Evolutionary conservation across 2,329 filamentous ascomycete genomes (phyloP), one percentile per base, ranked within the genome.

Genomic region (Calonectria henricotiae): DNA sequence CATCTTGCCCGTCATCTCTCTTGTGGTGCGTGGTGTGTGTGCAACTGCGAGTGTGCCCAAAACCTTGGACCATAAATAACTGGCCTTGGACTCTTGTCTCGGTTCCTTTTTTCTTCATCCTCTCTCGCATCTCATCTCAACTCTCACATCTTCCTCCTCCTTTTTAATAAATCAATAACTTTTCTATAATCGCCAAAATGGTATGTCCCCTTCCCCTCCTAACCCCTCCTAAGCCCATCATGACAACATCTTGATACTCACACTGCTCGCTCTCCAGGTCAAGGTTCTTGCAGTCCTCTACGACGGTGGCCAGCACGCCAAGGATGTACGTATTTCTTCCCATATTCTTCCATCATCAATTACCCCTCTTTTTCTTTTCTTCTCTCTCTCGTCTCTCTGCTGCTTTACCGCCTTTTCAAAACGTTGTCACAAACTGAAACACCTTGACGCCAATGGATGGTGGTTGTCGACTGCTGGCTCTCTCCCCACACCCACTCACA

Each of bases 231-330:
- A 32, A 25, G 66, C 51, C 32, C 37, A 54, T 47, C 65, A 55
- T 32, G 11, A 44, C 41, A 39, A 68, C 47, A 58, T 68, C 71
- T 67, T 65, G 68, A 71, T 67, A 65, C 74, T 77, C 71, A 78
- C 75, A 69, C 23, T 58, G 13, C 15, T 46, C 43, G 43, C 43
- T 27, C 55, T 79, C 80, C 78, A 98, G 95, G 95, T 95, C 87
- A 98, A 98, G 88, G 94, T 98, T 86, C 92, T 98, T 82, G 89
- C 95, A 82, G 94, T 97, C 79, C 90, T 98, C 78, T 98, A 98
- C 89, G 95, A 98, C 86, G 95, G 95, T 83, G 89, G 91, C 82
- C 87, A 94, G 87, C 94, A 98, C 88, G 95, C 95, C 86, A 87
- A 93, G 85, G 89, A 98, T 81, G 94, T 97, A 83, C 83, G 86